A percentile compares a stretch with the other conserved stretches of the same genome.
phyloP scores from a whole-genome alignment of 2,329 filamentous ascomycete genomes.

The Verticillium tricorpus region DNA sequence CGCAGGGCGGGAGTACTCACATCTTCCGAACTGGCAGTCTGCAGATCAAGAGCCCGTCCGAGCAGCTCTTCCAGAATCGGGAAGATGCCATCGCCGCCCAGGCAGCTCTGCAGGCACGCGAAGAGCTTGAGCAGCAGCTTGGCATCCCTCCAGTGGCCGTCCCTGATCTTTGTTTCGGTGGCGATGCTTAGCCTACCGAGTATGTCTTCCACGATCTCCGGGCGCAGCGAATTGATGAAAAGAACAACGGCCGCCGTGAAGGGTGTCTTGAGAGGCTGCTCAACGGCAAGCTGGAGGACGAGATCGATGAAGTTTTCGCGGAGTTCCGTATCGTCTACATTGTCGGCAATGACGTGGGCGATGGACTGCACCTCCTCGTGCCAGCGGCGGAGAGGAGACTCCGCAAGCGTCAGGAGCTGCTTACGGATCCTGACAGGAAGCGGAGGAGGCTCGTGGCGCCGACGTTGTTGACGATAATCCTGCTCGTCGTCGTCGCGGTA shows the following conservation, averaged over 20 bases:
- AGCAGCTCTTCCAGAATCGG: conserved; percentile 86
- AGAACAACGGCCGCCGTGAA: conserved; percentile 84
- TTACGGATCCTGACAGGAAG: conserved; percentile 68
- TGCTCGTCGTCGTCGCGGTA: conserved; percentile 80
- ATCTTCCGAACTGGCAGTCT: conserved; percentile 90
- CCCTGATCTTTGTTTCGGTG: conserved; percentile 62
- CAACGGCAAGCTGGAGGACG: conserved; percentile 69
- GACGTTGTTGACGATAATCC: conserved; percentile 68
- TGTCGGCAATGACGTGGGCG: conserved; percentile 72
- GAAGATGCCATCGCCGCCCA: conserved; percentile 83
- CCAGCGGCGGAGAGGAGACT: conserved; percentile 72
- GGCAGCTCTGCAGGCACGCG: conserved; percentile 75
- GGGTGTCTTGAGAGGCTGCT: conserved; percentile 97
- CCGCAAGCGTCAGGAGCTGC: conserved; percentile 75
- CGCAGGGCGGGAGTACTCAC: conserved; percentile 46
- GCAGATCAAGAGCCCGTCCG: conserved; percentile 81
- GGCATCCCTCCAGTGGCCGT: conserved; percentile 81
- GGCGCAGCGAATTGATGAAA: conserved; percentile 71
- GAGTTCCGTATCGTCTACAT: conserved; percentile 80
- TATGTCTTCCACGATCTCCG: conserved; percentile 68
- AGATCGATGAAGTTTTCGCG: conserved; percentile 69
- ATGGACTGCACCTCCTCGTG: conserved; percentile 74
- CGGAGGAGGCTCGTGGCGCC: conserved; percentile 67
- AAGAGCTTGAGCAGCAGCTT: conserved; percentile 89
- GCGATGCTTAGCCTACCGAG: conserved; percentile 57